Evolutionary conservation across 2,329 filamentous ascomycete species (phyloP), one percentile per base, ranked within the genome.

Genomic region (Camillea tinctor): DNA sequence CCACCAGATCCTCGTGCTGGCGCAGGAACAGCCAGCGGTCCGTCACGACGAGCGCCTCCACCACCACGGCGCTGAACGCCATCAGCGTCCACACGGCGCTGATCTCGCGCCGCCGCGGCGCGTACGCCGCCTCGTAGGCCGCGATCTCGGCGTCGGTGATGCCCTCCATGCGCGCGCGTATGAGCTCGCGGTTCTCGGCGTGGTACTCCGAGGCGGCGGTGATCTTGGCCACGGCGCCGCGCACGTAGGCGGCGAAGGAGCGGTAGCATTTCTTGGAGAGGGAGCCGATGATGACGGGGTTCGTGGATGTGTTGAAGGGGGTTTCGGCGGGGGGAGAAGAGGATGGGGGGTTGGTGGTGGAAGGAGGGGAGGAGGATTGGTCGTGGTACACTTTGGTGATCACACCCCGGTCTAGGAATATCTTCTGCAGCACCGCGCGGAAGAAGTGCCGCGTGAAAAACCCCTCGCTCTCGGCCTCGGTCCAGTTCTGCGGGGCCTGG

Each of bases 391-490:
- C 73, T 62, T 87, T 87, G 1, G 82, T 81, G 7, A 97, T 86
- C 23, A 97, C 85, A 1, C 89, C 91, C 26, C 85, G 84, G 72
- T 99, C 95, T 0, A 97, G 82, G 64, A 98, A 93, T n/a, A 99
- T 89, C 60, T 90, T 90, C 74, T 99, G 95, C 21, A 98, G 80
- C 0, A 98, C 81, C 0, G 95, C 92, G 51, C 95, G 90, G 79
- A 90, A 99, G 76, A 95, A 97, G 74, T 99, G 95, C 0, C 94
- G 85, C 0, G 88, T 92, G 79, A 99, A 98, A 78, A 98, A 99
- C 7, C 81, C 82, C 55, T 93, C 89, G 72, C 91, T 96, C 62
- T 97, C 93, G 24, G 83, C 79, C 22, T 81, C 80, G 1, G 90
- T 90, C 95, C 95, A 99, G 78, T 99, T 99, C 61, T 88, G 83